phyloP scores from a whole-genome alignment of 768 basidiomycete species.

The Naganishia vaughanmartiniae region DNA sequence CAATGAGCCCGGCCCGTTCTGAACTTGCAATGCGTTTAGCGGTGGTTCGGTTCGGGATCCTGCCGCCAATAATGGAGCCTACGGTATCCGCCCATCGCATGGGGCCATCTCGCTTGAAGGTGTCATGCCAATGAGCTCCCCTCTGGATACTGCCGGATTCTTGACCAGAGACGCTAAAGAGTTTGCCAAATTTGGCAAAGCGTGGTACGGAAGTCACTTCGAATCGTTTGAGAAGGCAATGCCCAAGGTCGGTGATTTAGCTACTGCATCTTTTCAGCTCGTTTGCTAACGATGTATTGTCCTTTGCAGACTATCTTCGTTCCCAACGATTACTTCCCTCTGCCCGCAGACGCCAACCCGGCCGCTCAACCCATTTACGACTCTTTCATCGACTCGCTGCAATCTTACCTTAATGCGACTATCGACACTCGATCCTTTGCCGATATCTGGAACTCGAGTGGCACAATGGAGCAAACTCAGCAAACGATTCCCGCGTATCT shows the following conservation, averaged over 20 bases:
- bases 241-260: constrained; percentile 36
- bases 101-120: constrained; percentile 39
- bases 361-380: constrained; percentile 35
- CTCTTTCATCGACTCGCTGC: constrained; percentile 35
- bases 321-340: constrained; percentile 37
- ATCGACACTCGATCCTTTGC: constrained; percentile 33
- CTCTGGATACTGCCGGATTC: constrained; percentile 42
- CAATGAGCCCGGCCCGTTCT: not conserved
- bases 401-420: constrained; percentile 33
- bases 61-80: constrained; percentile 39
- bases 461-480: constrained; percentile 32
- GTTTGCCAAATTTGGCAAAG: constrained; percentile 37
- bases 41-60: constrained; percentile 41
- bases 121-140: constrained; percentile 37
- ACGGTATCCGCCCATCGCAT: constrained; percentile 44
- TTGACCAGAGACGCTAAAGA: constrained; percentile 38
- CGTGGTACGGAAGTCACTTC: constrained; percentile 42
- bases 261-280: not conserved
- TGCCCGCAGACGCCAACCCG: constrained; percentile 29
- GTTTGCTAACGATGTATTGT: not conserved
- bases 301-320: constrained; percentile 34
- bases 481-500: constrained; percentile 30
- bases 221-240: constrained; percentile 30
- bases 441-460: constrained; percentile 38
- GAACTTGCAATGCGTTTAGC: constrained; percentile 7